Evolutionary conservation across 2,329 filamentous ascomycete genomes (phyloP), one percentile per base, ranked within the genome.

Genomic region (Mycosphaerelloides madeirae): DNA sequence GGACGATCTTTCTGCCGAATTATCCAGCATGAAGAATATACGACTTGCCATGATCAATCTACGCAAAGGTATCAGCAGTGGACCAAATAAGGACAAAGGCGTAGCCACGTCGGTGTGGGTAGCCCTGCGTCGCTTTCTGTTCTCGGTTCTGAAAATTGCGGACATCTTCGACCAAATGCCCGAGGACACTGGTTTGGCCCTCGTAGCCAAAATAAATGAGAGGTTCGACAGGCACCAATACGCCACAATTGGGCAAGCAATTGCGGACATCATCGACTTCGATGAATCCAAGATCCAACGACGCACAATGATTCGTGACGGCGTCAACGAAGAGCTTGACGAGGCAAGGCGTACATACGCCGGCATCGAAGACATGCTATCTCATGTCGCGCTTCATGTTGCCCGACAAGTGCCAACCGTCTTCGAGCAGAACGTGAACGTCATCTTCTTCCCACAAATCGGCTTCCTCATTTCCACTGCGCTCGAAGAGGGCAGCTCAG

Each of bases 401-500:
- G 77, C 78, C 1, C 64, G 67, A 12, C 73, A 75, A 1, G 70
- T 93, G 15, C 84, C 89, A 1, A 72, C 77, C 47, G 72, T 76
- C 14, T 65, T 77, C 1, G 68, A 73, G 16, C 59, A 65, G 2
- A 69, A 74, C 11, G 64, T 84, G 28, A 90, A 90, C 43, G 94
- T 94, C 50, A 84, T 93, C 14, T 95, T 93, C 63, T 85, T 95
- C 50, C 91, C 90, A 0, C 89, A 95, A 58, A 79, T 96, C 29
- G 93, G 93, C 0, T 98, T 96, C 61, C 77, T 96, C 29, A 85
- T 89, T 2, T 81, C 84, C 0, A 81, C 95, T 13, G 76, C 77
- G 2, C 65, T 83, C 3, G 78, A 88, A 54, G 63, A 71, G 1
- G 80, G 76, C 1, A 79, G 41, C 25, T 80, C 0, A 68, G 74